These are phyloP conservation scores for Kodamaea laetipori DNA, from an alignment of 805 yeast species.

Conservation along the genomic window DNA sequence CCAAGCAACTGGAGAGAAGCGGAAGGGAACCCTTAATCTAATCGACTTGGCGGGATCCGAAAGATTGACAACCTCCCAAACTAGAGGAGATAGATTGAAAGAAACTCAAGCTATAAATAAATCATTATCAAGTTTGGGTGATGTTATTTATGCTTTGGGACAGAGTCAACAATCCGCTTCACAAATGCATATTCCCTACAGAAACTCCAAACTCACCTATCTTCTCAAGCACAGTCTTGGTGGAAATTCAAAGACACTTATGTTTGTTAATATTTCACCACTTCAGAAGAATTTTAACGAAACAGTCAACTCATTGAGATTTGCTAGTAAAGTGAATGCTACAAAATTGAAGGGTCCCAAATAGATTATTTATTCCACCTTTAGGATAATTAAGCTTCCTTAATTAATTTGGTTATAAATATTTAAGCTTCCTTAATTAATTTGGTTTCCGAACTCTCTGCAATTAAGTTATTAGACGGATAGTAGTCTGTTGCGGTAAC, in stretches of 20 bases:
- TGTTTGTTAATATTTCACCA: constrained; percentile 91
- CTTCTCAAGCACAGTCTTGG: constrained; percentile 79
- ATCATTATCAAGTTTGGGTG: constrained; percentile 85
- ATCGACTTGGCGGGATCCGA: constrained; percentile 96
- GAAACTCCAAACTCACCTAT: constrained; percentile 78
- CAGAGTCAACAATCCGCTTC: constrained; percentile 22
- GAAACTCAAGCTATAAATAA: constrained; percentile 91
- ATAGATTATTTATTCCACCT: too few species aligned
- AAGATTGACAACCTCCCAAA: constrained; percentile 72
- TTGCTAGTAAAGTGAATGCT: constrained; percentile 79
- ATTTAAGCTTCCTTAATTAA: too few species aligned
- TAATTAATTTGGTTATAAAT: too few species aligned
- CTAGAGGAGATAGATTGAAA: constrained; percentile 72
- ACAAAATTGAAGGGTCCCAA: constrained; percentile 38
- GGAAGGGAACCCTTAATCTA: constrained; percentile 69
- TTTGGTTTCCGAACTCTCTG: constrained; percentile 12
- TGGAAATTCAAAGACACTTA: constrained; percentile 84
- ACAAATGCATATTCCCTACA: constrained; percentile 59
- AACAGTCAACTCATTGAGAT: constrained; percentile 80
- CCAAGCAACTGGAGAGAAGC: constrained; percentile 27
- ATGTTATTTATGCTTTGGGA: constrained; percentile 76
- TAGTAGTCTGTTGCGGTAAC: constrained; percentile 29
- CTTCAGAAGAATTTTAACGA: constrained; percentile 63
- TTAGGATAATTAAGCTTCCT: too few species aligned
- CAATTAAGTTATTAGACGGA: constrained; percentile 33